Evolutionary conservation across 148 eudicot genomes (phyloP).

Genomic region (Amaranthus hypochondriacus): DNA sequence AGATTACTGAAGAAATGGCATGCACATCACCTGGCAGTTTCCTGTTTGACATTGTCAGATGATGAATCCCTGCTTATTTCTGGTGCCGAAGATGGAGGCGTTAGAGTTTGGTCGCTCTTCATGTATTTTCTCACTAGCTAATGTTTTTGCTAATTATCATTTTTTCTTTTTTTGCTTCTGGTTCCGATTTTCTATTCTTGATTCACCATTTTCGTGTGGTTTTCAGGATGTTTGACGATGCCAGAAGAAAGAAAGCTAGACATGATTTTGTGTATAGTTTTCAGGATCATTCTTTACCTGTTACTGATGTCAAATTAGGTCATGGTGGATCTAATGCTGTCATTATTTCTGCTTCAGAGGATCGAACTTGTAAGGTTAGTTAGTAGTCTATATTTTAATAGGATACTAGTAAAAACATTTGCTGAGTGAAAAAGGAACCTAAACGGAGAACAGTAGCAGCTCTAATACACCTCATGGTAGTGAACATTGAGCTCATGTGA

Average conservation of each 20-base stretch:
- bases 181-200: background rate
- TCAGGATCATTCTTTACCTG: conserved; percentile 51
- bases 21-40: conserved; percentile 76
- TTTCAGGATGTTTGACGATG: conserved; percentile 71
- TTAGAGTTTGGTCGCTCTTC: conserved; percentile 81
- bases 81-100: conserved; percentile 86
- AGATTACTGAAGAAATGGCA: conserved; percentile 84
- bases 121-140: conserved; percentile 34
- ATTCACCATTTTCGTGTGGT: background rate
- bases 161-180: background rate
- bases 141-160: background rate
- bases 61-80: conserved; percentile 80
- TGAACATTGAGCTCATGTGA: too few species aligned
- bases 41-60: conserved; percentile 60
- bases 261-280: conserved; percentile 65
- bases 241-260: conserved; percentile 46
- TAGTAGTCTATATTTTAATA: background rate
- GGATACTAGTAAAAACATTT: too few species aligned
- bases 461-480: too few species aligned
- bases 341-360: conserved; percentile 84
- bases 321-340: conserved; percentile 84
- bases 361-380: conserved; percentile 81
- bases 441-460: too few species aligned
- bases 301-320: conserved; percentile 71
- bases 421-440: too few species aligned